These are phyloP conservation scores for Bruguiera hainesii DNA, from an alignment of 441 rosid species.

Conservation along the genomic window DNA sequence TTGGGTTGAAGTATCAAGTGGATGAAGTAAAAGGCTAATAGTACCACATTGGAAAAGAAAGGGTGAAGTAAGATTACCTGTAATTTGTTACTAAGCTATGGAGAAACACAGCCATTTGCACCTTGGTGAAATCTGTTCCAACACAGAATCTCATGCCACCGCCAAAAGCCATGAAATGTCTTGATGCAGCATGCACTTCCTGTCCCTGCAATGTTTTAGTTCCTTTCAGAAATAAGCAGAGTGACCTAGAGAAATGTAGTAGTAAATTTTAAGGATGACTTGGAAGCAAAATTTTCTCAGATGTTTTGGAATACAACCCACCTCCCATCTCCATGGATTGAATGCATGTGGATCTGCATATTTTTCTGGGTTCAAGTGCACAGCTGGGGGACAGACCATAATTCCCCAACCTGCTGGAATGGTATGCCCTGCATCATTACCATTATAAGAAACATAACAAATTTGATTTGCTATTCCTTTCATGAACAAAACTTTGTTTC, in stretches of 20 bases:
- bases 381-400: constrained; percentile 99
- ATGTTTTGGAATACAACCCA: constrained; percentile 21
- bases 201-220: constrained; percentile 48
- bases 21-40: too few relatives aligned
- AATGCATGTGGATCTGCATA: constrained; percentile 80
- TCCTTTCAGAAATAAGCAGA: neutral
- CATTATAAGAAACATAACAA: constrained; percentile 7
- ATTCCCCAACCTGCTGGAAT: constrained; percentile 98
- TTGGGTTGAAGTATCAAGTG: constrained; percentile 14
- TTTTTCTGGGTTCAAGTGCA: constrained; percentile 72
- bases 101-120: constrained; percentile 92
- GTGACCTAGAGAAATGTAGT: neutral
- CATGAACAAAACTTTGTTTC: constrained; percentile 6
- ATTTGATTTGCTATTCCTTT: neutral
- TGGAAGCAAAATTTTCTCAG: constrained; percentile 12
- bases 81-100: constrained; percentile 82
- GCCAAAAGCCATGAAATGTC: constrained; percentile 96
- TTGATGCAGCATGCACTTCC: constrained; percentile 55
- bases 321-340: constrained; percentile 94
- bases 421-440: constrained; percentile 58
- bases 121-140: constrained; percentile 89
- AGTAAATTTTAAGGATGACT: neutral
- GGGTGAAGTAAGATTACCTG: constrained; percentile 50
- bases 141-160: constrained; percentile 99
- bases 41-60: too few relatives aligned